These are phyloP conservation scores for Aspergillus baeticus DNA, from an alignment of 495 filamentous ascomycete species.

Conservation along the genomic window DNA sequence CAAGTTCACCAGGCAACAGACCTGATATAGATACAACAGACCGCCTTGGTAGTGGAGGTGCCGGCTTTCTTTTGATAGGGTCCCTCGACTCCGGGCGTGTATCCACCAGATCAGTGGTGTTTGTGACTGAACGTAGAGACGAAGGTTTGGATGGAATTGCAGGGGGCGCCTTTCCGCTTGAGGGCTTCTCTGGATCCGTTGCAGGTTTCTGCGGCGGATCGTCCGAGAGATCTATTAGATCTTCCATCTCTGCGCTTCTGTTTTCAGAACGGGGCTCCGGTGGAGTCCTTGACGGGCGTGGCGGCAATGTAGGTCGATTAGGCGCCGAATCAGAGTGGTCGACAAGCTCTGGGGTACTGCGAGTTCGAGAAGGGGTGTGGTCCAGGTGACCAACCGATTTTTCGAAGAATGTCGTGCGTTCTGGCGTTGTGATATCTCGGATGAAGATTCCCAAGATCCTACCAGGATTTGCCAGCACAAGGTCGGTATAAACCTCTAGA, in stretches of 20 bases:
- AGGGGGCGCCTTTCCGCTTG: conserved; percentile 41
- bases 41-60: conserved; percentile 45
- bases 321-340: conserved; percentile 25
- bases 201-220: conserved; percentile 29
- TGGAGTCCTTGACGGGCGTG: conserved; percentile 28
- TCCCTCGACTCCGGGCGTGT: conserved; percentile 16
- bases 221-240: conserved; percentile 64
- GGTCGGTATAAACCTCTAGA: conserved; percentile 93
- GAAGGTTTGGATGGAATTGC: conserved; percentile 67
- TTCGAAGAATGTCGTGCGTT: conserved; percentile 72
- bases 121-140: conserved; percentile 50
- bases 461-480: conserved; percentile 79
- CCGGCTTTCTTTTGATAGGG: conserved; percentile 40
- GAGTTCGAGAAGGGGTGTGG: conserved; percentile 17
- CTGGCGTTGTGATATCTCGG: conserved; percentile 83
- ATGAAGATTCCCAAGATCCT: conserved; percentile 87
- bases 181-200: conserved; percentile 20
- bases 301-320: conserved; percentile 38
- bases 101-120: conserved; percentile 13
- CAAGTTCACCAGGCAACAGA: conserved; percentile 12
- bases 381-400: conserved; percentile 52
- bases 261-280: conserved; percentile 18
- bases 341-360: conserved; percentile 29
- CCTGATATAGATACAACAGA: conserved; percentile 27
- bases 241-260: conserved; percentile 46